Evolutionary conservation across 768 basidiomycete species (phyloP).

Genomic region (Leccinum subtestaceum): DNA sequence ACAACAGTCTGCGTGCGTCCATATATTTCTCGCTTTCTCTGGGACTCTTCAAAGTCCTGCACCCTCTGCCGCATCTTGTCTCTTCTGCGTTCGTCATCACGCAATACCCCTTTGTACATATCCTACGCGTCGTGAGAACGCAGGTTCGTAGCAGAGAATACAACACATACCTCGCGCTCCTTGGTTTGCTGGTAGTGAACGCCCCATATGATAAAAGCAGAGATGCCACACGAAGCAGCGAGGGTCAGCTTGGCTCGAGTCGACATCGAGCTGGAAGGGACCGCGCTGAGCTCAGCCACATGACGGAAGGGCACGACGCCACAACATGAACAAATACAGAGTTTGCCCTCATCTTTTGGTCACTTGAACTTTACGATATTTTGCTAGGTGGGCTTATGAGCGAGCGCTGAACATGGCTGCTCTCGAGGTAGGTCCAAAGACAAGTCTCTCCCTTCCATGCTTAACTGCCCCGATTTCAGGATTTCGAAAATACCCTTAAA

Average conservation of each 20-base stretch:
- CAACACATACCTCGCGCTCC: constrained; percentile 66
- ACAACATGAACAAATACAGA: constrained; percentile 43
- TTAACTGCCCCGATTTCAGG: constrained; percentile 41
- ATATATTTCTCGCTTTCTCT: constrained; percentile 61
- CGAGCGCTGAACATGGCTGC: constrained; percentile 36
- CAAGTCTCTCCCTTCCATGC: neutral
- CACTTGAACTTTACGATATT: constrained; percentile 7
- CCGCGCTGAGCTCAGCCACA: constrained; percentile 17
- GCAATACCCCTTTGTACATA: constrained; percentile 89
- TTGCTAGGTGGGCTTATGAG: constrained; percentile 19
- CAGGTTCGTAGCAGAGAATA: neutral
- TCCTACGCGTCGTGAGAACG: constrained; percentile 44
- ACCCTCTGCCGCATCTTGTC: constrained; percentile 70
- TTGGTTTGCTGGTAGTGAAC: constrained; percentile 85
- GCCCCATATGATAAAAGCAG: constrained; percentile 76
- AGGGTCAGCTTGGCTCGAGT: constrained; percentile 73
- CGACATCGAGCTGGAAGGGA: constrained; percentile 44
- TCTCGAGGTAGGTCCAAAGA: constrained; percentile 36
- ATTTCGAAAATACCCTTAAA: constrained; percentile 77
- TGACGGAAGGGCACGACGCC: neutral
- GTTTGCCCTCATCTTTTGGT: constrained; percentile 11
- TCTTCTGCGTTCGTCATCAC: constrained; percentile 78
- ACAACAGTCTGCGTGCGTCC: constrained; percentile 47
- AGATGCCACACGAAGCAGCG: constrained; percentile 57
- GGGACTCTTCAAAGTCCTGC: constrained; percentile 58